These are phyloP conservation scores for Coprinellus aureogranulatus DNA, from an alignment of 768 basidiomycete species.

Conservation along the genomic window DNA sequence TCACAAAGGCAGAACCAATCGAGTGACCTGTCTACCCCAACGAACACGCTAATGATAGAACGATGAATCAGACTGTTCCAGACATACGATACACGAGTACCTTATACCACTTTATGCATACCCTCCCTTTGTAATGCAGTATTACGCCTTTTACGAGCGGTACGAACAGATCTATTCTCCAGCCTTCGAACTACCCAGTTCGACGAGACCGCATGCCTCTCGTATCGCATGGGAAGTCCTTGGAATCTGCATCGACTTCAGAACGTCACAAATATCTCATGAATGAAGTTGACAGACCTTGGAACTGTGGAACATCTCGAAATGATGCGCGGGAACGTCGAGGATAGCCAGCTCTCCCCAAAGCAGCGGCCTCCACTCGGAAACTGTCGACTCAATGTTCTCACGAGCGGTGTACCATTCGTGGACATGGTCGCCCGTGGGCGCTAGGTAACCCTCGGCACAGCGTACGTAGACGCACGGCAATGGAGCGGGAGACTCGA, in stretches of 20 bases:
- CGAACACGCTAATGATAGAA: no score
- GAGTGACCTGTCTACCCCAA: no score
- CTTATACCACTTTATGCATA: no score
- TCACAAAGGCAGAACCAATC: not conserved
- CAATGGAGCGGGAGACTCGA: not conserved
- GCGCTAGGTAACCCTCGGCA: not conserved
- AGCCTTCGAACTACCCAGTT: not conserved
- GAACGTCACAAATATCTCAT: not conserved
- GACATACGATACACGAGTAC: no score
- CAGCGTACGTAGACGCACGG: slow-evolving; percentile 1
- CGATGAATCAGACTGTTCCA: no score
- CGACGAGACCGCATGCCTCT: not conserved
- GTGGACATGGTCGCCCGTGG: not conserved
- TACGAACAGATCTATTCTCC: no score
- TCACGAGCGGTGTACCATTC: not conserved
- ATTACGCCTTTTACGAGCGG: no score
- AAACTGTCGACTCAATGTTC: not conserved
- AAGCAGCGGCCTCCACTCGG: not conserved
- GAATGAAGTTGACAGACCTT: not conserved
- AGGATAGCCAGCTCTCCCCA: not conserved
- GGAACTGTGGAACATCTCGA: not conserved
- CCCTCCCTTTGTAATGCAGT: no score
- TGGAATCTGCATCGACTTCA: not conserved
- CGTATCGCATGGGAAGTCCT: not conserved
- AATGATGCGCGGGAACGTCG: slow-evolving; percentile 1